Evolutionary conservation across 23 red algal genomes (phyloP).

Genomic region (Agarophyton chilense): DNA sequence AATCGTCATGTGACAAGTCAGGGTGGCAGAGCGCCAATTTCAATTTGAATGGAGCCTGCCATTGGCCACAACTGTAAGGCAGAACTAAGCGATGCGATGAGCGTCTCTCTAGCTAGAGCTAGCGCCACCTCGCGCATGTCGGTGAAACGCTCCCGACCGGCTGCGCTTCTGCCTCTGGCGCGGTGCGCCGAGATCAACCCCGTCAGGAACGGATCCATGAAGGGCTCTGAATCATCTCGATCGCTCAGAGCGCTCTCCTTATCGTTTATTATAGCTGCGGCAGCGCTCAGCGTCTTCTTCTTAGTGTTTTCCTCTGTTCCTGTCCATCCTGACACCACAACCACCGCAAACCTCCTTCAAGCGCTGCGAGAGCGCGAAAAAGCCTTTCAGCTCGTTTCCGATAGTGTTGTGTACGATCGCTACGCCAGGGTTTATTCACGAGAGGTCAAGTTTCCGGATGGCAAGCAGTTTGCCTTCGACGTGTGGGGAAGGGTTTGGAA

Average conservation of each 20-base stretch:
- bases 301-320: not conserved
- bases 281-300: not conserved
- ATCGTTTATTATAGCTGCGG: not conserved
- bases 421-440: conserved; percentile 75
- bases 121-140: not conserved
- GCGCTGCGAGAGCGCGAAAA: conserved; percentile 21
- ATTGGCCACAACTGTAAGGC: not conserved
- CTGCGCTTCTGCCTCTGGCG: not conserved
- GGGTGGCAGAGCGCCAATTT: not conserved
- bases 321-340: conserved; percentile 21
- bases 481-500: conserved; percentile 69
- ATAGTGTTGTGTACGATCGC: conserved; percentile 57
- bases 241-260: conserved; percentile 15
- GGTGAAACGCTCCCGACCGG: not conserved
- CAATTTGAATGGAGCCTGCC: not conserved
- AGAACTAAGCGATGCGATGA: not conserved
- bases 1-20: not conserved
- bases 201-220: not conserved
- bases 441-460: conserved; percentile 36
- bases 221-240: not conserved
- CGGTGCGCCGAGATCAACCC: not conserved
- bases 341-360: conserved; percentile 29
- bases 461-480: conserved; percentile 40
- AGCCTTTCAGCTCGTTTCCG: conserved; percentile 29
- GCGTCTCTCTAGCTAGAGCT: not conserved